Base-by-base conservation (phyloP, 1,139 yeast genomes). In the Pneumocystis jirovecii region DNA sequence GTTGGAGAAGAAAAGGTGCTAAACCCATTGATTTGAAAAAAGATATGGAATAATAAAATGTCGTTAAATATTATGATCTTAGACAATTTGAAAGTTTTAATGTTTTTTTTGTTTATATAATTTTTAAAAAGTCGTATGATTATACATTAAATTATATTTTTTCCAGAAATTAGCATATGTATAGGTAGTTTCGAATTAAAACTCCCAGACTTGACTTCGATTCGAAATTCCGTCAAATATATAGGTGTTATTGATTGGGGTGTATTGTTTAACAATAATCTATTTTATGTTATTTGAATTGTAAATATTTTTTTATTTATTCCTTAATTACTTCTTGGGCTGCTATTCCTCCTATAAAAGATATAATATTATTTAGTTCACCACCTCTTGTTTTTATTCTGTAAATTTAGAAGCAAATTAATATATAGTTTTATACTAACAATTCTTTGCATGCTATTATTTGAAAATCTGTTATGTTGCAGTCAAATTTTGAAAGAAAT, bases 271-370 rank as follows among this genome's bases (percentile, higher is more conserved):
- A 1, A 95, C 82, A 17, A 86, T 73, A 1, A 86, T 71, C 75
- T 77, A 73, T 8, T 44, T 12, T 19, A 39, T 8, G 60, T 64
- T 50, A 56, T 50, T 35, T 37, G 10, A 37, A 34, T 1, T 56
- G 10, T 21, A 56, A 40, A 31, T 39, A 29, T 25, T 44, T 21
- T 44, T 35, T 59, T 17, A 40, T 17, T 60, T 70, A 57, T 66
- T 72, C 72, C 70, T 86, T 87, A 66, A 85, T 78, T 10, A 81
- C 82, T 72, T 89, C 96, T 72, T 89, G 96, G 21, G 89, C 84
- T 0, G 83, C 88, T 12, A 88, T 76, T 0, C 96, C 96, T 3
- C 95, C 96, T 70, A 87, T 76, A n/a, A 86, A 74, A 0, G 86
- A 74, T 0, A 83, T 74, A 15, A 81, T 78, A 68, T 82, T 81